These are phyloP conservation scores for Nakaseomyces glabratus DNA, from an alignment of 1,139 yeast species.

Conservation along the genomic window DNA sequence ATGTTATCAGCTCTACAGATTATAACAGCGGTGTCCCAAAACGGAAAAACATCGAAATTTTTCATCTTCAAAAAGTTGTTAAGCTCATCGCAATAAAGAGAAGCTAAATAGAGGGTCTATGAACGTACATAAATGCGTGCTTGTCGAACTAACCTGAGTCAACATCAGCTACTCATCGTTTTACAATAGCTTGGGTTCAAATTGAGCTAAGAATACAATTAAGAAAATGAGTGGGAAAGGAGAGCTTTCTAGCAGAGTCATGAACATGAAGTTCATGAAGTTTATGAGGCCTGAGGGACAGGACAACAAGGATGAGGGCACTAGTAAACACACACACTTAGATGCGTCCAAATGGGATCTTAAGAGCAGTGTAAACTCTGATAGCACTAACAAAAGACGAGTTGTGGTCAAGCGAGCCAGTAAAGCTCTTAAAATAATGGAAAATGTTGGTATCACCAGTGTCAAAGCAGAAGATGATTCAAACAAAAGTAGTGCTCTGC, in stretches of 20 bases:
- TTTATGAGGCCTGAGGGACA: slow-evolving; percentile 35
- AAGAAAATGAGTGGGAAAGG: slow-evolving; percentile 19
- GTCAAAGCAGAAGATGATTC: slow-evolving; percentile 2
- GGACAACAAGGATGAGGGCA: slow-evolving; percentile 32
- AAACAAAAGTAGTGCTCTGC: slow-evolving; percentile 1
- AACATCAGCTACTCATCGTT: too few species aligned
- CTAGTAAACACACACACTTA: not conserved
- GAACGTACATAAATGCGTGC: too few species aligned
- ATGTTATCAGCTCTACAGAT: too few species aligned
- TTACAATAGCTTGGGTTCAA: not conserved
- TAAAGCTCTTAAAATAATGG: not conserved
- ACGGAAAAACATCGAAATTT: too few species aligned
- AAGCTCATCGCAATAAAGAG: too few species aligned
- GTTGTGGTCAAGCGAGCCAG: not conserved
- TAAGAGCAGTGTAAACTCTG: not conserved
- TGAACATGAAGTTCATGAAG: slow-evolving; percentile 43
- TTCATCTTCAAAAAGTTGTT: too few species aligned
- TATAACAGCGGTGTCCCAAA: too few species aligned
- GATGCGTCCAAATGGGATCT: slow-evolving; percentile 6
- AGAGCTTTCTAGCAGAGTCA: slow-evolving; percentile 32
- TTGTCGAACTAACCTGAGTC: too few species aligned
- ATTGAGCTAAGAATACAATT: not conserved
- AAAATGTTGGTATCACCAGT: slow-evolving; percentile 8
- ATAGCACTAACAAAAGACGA: not conserved
- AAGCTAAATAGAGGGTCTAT: too few species aligned